Evolutionary conservation across 73 alveolate species (phyloP), one percentile per base, ranked within the genome.

Genomic region (Paramecium primaurelia): DNA sequence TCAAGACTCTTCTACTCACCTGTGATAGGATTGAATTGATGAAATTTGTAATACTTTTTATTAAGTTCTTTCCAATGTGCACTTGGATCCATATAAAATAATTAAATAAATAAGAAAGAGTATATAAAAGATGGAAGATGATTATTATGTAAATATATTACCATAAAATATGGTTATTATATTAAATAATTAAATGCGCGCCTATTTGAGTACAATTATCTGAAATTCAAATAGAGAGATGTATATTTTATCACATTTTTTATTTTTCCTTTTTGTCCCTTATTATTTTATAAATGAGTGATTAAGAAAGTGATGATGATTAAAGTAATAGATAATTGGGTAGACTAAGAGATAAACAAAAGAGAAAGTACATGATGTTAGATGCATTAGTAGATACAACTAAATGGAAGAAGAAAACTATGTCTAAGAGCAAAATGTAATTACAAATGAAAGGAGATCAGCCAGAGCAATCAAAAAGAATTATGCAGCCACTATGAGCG

Each of bases 1-100:
- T 45, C 71, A 32, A 80, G 73, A 25, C 22, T 32, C 30, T 80
- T 80, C 54, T 80, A 80, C 26, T 80, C 91, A 45, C 91, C 91
- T 80, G 91, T 45, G 6, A 80, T 80, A n/a, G 91, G 91, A 49
- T 80, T 80, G 34, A 26, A 80, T 25, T 80, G 91, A 49, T 80
- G 91, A 64, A 80, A 80, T 80, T 80, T 80, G 91, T 80, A 80
- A 80, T 18, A 44, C 58, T 42, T 80, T 64, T n/a, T 80, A 28
- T 49, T 40, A 4, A 80, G 58, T 18, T 80, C 91, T 47, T 80
- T 42, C 91, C 91, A 80, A 44, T 80, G 73, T 16, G 77, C 47
- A 80, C 91, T 47, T 80, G 91, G 91, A 45, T 80, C 91, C 71
- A 49, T 45, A 73, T 73, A 73, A 36, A 14, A 37, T 73, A n/a